Percentiles rank a stretch among this genome's conserved stretches.
These are phyloP conservation scores for apple (Malus domestica) DNA, from an alignment of 306 rosid species.

Conservation along the genomic window ASM211411v1 NC_041789.1:22345001-22345500, in stretches of 20 bases:
- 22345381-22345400: conserved; percentile 38
- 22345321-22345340: background rate
- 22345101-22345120: conserved; percentile 37
- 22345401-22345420: conserved; percentile 39
- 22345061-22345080: conserved; percentile 40
- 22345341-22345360: background rate
- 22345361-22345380: conserved; percentile 14
- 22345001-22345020: conserved; percentile 35
- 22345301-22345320: background rate
- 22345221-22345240: conserved; percentile 26
- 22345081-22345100: conserved; percentile 34
- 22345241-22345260: conserved; percentile 41
- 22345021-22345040: conserved; percentile 31
- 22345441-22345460: conserved; percentile 29
- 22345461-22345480: conserved; percentile 35
- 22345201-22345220: conserved; percentile 34
- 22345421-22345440: conserved; percentile 38
- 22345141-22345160: conserved; percentile 42
- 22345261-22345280: too few species aligned
- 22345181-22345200: conserved; percentile 51
- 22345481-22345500: conserved; percentile 42
- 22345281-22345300: background rate
- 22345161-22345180: conserved; percentile 35
- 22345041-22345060: conserved; percentile 31
- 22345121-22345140: conserved; percentile 28